phyloP scores from a whole-genome alignment of 805 yeast genomes.

The Candida palmyrensis region DNA sequence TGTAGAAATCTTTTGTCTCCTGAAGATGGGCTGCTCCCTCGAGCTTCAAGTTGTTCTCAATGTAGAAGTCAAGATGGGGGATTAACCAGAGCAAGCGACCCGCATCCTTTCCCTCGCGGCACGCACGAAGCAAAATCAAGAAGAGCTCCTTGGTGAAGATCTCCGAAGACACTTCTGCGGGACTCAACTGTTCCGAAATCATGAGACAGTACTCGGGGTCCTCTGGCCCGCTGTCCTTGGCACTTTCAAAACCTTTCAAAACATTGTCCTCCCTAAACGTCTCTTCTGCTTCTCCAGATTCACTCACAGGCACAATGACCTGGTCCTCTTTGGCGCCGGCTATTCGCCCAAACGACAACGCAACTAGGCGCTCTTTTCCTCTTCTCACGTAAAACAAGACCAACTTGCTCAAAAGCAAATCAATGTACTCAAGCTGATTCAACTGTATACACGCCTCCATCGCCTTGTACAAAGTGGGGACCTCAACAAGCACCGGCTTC shows the following conservation, averaged over 20 bases:
- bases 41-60: conserved; percentile 6
- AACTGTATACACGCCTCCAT: conserved; percentile 25
- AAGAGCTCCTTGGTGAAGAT: conserved; percentile 19
- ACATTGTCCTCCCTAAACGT: no score
- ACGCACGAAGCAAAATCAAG: conserved; percentile 17
- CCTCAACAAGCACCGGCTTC: conserved; percentile 13
- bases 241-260: no score
- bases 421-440: conserved; percentile 23
- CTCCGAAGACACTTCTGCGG: conserved; percentile 10
- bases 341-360: conserved; percentile 5
- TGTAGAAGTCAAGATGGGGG: conserved; percentile 26
- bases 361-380: neutral
- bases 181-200: conserved; percentile 8
- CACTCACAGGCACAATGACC: no score
- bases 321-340: no score
- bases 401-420: conserved; percentile 27
- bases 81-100: conserved; percentile 32
- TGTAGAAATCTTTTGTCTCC: conserved; percentile 5
- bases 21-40: conserved; percentile 5
- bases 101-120: conserved; percentile 21
- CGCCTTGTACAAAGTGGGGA: conserved; percentile 18
- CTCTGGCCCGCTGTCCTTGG: conserved; percentile 1
- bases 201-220: conserved; percentile 7
- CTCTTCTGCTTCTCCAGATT: neutral
- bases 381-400: conserved; percentile 17